Conservation (phyloP, 345 rosid species). For the Litchi chinensis region DNA sequence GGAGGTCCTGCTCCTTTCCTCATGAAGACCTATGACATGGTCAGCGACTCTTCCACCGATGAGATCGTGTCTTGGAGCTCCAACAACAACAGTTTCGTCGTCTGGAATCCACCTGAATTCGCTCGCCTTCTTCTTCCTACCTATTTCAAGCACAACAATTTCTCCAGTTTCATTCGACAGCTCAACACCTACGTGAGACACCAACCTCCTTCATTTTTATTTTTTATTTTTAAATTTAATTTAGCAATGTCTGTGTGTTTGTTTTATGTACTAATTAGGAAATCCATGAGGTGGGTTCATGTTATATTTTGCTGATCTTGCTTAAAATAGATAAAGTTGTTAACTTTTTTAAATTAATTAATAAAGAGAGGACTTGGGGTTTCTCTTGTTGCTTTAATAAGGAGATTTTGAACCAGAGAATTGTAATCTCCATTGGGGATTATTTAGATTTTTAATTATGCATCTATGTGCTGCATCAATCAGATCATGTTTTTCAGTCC, state of each 20-base stretch:
- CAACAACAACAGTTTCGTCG: slow-evolving; percentile 71
- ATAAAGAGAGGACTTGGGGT: too few relatives aligned
- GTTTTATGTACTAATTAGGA: not conserved
- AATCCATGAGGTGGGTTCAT: not conserved
- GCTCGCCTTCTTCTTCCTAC: slow-evolving; percentile 77
- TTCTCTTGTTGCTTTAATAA: too few relatives aligned
- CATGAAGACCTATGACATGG: slow-evolving; percentile 89
- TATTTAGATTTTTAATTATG: not conserved
- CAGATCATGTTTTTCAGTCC: not conserved
- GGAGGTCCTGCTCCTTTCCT: slow-evolving; percentile 90
- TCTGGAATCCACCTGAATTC: slow-evolving; percentile 92
- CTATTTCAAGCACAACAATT: slow-evolving; percentile 93
- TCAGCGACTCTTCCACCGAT: slow-evolving; percentile 76
- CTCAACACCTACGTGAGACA: slow-evolving; percentile 70
- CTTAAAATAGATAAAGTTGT: not conserved
- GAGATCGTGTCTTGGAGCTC: slow-evolving; percentile 88
- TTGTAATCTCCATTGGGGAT: not conserved
- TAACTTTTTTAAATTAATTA: too few relatives aligned
- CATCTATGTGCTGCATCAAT: not conserved
- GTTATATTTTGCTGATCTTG: not conserved
- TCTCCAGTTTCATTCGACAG: slow-evolving; percentile 87
- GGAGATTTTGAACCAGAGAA: not conserved
- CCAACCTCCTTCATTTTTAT: too few relatives aligned
- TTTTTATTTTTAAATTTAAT: too few relatives aligned
- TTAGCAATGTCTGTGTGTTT: not conserved